Percentiles rank a stretch among this genome's conserved stretches.
These are phyloP conservation scores for Tolypocladium inflatum DNA, from an alignment of 2,329 filamentous ascomycete species.

Conservation along the genomic window DNA sequence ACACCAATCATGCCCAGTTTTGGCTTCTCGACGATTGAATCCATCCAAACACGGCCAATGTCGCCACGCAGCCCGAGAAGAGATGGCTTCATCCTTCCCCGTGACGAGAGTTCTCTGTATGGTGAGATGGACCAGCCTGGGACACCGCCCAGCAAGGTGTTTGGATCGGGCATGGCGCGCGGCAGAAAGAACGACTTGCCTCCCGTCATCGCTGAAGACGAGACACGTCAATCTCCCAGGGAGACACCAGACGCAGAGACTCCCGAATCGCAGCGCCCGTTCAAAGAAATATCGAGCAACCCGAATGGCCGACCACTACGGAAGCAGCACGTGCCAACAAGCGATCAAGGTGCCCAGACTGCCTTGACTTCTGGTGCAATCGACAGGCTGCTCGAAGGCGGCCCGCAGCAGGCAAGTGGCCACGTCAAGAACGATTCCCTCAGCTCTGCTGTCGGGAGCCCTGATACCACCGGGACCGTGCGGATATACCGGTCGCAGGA, in stretches of 20 bases:
- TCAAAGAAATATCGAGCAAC: slow-evolving; percentile 56
- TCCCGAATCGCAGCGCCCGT: slow-evolving; percentile 46
- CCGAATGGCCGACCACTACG: slow-evolving; percentile 28
- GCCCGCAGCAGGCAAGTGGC: slow-evolving; percentile 9
- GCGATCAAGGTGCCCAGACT: slow-evolving; percentile 74
- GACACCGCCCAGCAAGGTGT: slow-evolving; percentile 29
- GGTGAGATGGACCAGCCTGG: slow-evolving; percentile 21
- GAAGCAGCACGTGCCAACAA: slow-evolving; percentile 33
- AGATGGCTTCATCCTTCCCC: slow-evolving; percentile 47
- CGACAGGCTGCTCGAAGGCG: slow-evolving; percentile 59
- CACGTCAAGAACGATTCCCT: slow-evolving; percentile 28
- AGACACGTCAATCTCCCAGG: slow-evolving; percentile 45
- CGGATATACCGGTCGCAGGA: slow-evolving; percentile 39
- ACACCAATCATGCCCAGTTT: slow-evolving; percentile 18
- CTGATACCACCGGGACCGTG: slow-evolving; percentile 30
- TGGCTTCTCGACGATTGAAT: slow-evolving; percentile 34
- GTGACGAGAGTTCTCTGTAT: slow-evolving; percentile 26
- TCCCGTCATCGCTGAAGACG: slow-evolving; percentile 54
- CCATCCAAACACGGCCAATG: slow-evolving; percentile 36
- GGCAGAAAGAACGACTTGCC: slow-evolving; percentile 29
- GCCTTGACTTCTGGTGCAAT: slow-evolving; percentile 73
- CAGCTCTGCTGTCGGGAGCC: slow-evolving; percentile 20
- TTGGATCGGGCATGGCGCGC: slow-evolving; percentile 34
- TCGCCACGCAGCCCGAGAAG: slow-evolving; percentile 41
- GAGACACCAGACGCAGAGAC: slow-evolving; percentile 31